Conservation (phyloP, 805 yeast genomes). For the Metschnikowia koreensis region DNA sequence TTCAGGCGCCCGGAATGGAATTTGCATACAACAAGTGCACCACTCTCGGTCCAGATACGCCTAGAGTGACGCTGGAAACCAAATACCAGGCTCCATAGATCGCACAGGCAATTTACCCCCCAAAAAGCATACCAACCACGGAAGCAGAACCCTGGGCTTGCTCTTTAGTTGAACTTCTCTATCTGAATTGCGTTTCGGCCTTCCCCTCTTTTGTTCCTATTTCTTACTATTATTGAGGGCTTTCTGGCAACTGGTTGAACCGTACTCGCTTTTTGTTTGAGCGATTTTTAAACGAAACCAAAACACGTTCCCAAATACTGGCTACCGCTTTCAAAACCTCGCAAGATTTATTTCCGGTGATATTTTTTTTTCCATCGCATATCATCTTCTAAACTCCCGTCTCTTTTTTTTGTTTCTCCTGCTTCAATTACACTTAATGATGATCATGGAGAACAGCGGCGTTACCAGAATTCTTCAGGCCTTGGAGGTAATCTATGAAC, state of each 20-base stretch:
- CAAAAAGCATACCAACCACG: background rate
- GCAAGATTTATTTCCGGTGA: background rate
- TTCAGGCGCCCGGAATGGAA: background rate
- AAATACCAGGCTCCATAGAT: background rate
- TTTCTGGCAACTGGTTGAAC: background rate
- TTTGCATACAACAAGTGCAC: background rate
- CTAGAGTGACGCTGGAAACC: background rate
- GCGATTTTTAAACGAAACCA: background rate
- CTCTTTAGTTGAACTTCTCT: background rate
- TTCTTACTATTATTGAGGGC: background rate
- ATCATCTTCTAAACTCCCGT: too few relatives aligned
- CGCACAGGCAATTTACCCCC: background rate
- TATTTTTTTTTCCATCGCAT: too few relatives aligned
- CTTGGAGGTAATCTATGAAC: slow-evolving; percentile 67
- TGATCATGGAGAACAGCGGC: slow-evolving; percentile 63
- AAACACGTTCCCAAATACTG: background rate
- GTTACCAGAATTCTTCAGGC: slow-evolving; percentile 76
- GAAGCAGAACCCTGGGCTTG: background rate
- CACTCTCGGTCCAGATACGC: background rate
- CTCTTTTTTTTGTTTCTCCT: background rate
- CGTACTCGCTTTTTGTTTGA: background rate
- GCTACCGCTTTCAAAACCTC: background rate
- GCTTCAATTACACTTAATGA: background rate
- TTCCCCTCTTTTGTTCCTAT: background rate
- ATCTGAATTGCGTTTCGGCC: background rate